These are phyloP conservation scores for Juglanconis oblonga DNA, from an alignment of 2,329 filamentous ascomycete genomes.

Conservation along the genomic window DNA sequence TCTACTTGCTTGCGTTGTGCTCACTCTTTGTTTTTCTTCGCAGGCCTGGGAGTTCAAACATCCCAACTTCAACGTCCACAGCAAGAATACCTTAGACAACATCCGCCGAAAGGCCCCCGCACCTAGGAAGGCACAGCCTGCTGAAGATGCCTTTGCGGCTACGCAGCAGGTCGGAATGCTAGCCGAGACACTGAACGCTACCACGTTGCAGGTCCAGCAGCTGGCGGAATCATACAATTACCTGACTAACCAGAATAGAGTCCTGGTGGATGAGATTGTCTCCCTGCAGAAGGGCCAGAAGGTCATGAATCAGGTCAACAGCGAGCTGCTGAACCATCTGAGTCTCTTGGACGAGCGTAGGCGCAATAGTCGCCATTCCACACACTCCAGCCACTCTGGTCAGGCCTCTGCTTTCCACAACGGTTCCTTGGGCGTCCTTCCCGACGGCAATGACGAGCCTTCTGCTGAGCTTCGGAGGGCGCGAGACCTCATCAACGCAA, in stretches of 20 bases:
- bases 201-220: constrained; percentile 87
- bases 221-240: too few relatives aligned
- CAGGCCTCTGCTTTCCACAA: constrained; percentile 40
- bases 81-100: constrained; percentile 94
- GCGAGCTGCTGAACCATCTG: constrained; percentile 56
- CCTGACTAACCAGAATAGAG: constrained; percentile 60
- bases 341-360: constrained; percentile 46
- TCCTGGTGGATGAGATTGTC: constrained; percentile 60
- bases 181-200: constrained; percentile 83
- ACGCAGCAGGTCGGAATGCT: constrained; percentile 82
- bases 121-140: constrained; percentile 68
- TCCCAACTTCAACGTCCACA: constrained; percentile 91
- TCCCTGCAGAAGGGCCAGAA: constrained; percentile 59
- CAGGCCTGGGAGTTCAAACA: constrained; percentile 97
- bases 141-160: constrained; percentile 72
- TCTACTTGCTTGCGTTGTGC: background rate
- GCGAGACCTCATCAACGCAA: constrained; percentile 51
- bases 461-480: constrained; percentile 53
- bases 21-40: background rate
- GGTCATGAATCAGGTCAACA: constrained; percentile 54
- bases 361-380: constrained; percentile 38
- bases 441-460: constrained; percentile 45
- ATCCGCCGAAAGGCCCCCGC: constrained; percentile 94
- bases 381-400: constrained; percentile 33
- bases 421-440: constrained; percentile 37